A percentile compares a stretch with the other conserved stretches of the same genome.
Evolutionary conservation across 768 basidiomycete genomes (phyloP).

Genomic region (Termitomyces sp.): DNA sequence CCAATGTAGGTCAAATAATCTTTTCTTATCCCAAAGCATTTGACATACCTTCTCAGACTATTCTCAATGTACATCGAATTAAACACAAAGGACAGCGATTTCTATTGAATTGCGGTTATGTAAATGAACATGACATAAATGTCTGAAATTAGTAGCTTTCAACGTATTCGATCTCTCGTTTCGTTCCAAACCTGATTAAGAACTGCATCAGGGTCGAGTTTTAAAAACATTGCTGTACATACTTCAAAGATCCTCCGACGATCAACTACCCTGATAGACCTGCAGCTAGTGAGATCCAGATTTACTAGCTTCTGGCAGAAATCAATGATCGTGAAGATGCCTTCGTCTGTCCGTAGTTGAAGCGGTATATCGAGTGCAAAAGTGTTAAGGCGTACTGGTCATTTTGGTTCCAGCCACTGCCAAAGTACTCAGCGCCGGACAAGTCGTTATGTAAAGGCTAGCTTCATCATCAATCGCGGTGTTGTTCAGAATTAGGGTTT

Average conservation of each 20-base stretch:
- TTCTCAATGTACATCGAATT: constrained; percentile 37
- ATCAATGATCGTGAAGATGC: constrained; percentile 53
- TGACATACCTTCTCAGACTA: constrained; percentile 25
- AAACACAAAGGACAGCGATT: neutral
- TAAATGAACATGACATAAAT: neutral
- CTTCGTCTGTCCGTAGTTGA: constrained; percentile 32
- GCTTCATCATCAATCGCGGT: constrained; percentile 58
- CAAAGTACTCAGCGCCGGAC: constrained; percentile 39
- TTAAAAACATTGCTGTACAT: neutral
- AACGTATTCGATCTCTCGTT: constrained; percentile 2
- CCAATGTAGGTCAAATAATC: constrained; percentile 26
- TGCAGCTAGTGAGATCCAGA: constrained; percentile 64
- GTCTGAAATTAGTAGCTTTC: neutral
- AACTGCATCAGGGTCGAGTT: neutral
- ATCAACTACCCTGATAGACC: constrained; percentile 53
- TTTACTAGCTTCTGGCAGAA: constrained; percentile 44
- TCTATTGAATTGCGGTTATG: neutral
- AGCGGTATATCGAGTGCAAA: neutral
- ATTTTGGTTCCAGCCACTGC: constrained; percentile 55
- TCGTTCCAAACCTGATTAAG: constrained; percentile 25
- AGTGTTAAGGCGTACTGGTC: constrained; percentile 36
- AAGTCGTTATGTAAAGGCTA: constrained; percentile 45
- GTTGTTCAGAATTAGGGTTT: constrained; percentile 50
- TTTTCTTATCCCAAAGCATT: neutral
- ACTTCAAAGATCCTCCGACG: constrained; percentile 67